Percentiles rank a stretch among this genome's conserved stretches.
phyloP scores from a whole-genome alignment of 1,284 basidiomycete genomes.

The Ceratobasidium papillatum region DNA sequence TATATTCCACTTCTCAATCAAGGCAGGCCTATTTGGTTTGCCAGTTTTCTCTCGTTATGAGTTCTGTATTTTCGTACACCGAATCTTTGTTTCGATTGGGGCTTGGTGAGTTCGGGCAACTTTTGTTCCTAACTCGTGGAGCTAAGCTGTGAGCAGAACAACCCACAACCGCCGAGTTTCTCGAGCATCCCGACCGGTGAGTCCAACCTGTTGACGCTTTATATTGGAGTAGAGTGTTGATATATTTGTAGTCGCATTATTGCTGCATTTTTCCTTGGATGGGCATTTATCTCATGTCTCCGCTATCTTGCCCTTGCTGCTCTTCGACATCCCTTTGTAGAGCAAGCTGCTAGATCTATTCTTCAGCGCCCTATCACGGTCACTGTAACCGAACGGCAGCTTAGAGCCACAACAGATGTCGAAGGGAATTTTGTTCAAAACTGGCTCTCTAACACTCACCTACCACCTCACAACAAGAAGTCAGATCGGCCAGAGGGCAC shows the following conservation, averaged over 20 bases:
- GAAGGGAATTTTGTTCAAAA: slow-evolving; percentile 33
- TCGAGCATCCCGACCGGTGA: slow-evolving; percentile 51
- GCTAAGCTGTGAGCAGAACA: slow-evolving; percentile 18
- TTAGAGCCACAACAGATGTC: background rate
- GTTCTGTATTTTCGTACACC: background rate
- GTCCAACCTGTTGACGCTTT: slow-evolving; percentile 40
- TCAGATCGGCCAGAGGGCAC: slow-evolving; percentile 24
- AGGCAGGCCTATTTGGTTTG: slow-evolving; percentile 19
- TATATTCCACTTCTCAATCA: slow-evolving; percentile 8
- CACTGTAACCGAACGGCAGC: slow-evolving; percentile 41
- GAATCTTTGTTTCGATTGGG: slow-evolving; percentile 20
- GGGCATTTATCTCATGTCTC: slow-evolving; percentile 60
- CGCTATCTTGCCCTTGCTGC: slow-evolving; percentile 49
- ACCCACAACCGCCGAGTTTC: slow-evolving; percentile 47
- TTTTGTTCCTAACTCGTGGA: background rate
- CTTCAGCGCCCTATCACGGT: slow-evolving; percentile 32
- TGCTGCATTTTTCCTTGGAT: slow-evolving; percentile 61
- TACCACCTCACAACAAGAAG: slow-evolving; percentile 16
- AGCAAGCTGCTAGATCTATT: slow-evolving; percentile 48
- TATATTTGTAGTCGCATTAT: slow-evolving; percentile 55
- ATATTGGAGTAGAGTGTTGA: slow-evolving; percentile 12
- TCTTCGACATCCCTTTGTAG: slow-evolving; percentile 44
- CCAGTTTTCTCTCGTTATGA: slow-evolving; percentile 1
- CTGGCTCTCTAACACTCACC: slow-evolving; percentile 45
- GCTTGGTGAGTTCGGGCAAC: slow-evolving; percentile 9